Base-by-base conservation (phyloP, 305 asterid genomes). In the Plantago lanceolata region DNA sequence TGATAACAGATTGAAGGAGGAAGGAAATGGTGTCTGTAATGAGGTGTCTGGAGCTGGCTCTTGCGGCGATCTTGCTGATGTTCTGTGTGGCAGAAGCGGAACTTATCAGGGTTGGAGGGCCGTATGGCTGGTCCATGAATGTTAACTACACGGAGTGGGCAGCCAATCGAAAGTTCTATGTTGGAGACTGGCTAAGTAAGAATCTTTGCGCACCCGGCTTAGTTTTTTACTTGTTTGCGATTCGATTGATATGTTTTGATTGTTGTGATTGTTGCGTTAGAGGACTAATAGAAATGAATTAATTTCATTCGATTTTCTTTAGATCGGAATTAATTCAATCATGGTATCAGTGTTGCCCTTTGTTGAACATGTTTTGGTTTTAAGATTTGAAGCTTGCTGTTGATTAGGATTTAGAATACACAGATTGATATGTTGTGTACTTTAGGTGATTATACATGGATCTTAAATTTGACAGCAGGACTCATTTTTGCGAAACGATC, bases 181-280 rank as follows among this genome's bases (percentile, higher is more conserved):
- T 81, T 20, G 85, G 89, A 57, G 84, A 85, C 47, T 82, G 89
- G 89, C 85, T 85, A 0, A 61, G 93, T 85, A 61, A 71, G 64
- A 40, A 40, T 40, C 45, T 40, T 40, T 0, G 5, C 11, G 14
- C 4, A 12, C 11, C 18, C 18, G n/a, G n/a, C n/a, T n/a, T 56
- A 26, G 6, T 16, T 54, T 21, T 54, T 28, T 55, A 8, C 12
- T 26, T 26, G 11, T 4, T 28, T n/a, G 9, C 17, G 11, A 33
- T 33, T 3, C 37, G 28, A 24, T 24, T 24, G 1, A 24, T 24
- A 24, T 24, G 28, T 1, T 24, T 24, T 24, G 1, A 24, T 24
- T 24, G 28, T 3, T 3, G 28, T 24, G 1, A 24, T 24, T 24
- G 28, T 3, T 3, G 28, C 28, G 28, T 24, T 24, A 24, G 28